These are phyloP conservation scores for bread wheat (Triticum aestivum) DNA, from an alignment of 176 grass and related monocot genomes.

Conservation along the genomic window DNA sequence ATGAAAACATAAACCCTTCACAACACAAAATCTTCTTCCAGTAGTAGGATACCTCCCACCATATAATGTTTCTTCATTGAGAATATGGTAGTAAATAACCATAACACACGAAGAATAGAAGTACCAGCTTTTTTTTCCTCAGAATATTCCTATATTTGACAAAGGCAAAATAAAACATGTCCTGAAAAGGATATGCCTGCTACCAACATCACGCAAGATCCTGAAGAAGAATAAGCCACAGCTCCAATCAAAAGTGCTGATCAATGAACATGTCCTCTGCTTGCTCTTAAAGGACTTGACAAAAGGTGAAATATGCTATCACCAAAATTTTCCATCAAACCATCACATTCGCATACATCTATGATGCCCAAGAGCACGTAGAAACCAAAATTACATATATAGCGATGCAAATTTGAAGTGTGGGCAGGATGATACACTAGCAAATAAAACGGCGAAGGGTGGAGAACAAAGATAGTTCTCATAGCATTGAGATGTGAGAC, in stretches of 20 bases:
- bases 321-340: neutral
- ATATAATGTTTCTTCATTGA: neutral
- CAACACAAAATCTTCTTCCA: too few relatives aligned
- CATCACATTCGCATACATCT: neutral
- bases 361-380: neutral
- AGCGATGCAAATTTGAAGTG: neutral
- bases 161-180: neutral
- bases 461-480: neutral
- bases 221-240: neutral
- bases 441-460: neutral
- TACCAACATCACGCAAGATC: neutral
- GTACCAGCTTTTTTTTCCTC: neutral
- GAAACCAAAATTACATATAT: neutral
- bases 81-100: neutral
- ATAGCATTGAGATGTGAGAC: neutral
- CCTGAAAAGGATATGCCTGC: neutral
- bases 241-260: neutral
- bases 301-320: neutral
- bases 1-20: too few relatives aligned
- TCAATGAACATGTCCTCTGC: neutral
- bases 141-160: neutral
- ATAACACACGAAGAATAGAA: neutral
- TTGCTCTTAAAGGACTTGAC: neutral
- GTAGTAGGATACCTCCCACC: too few relatives aligned
- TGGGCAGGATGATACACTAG: neutral